Base-by-base conservation (phyloP, 2,329 filamentous ascomycete genomes). In the Corynespora cassiicola region DNA sequence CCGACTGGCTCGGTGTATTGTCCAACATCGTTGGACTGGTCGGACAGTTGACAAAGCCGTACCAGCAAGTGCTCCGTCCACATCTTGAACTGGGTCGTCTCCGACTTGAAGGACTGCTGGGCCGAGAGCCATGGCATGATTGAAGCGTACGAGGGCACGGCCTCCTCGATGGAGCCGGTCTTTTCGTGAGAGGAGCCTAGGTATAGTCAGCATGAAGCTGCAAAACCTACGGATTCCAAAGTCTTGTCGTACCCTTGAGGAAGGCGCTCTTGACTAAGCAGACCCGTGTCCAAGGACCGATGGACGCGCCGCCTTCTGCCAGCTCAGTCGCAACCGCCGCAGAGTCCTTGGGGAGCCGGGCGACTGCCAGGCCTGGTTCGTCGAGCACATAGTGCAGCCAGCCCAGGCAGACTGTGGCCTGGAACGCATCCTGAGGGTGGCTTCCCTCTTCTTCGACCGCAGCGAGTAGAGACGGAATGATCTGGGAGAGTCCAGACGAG, bases 381-480 rank as follows among this genome's bases (percentile, higher is more conserved):
- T 82, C 84, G 36, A 86, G 69, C 7, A 84, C 81, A 82, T 88
- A 95, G 61, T 95, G 84, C 56, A 96, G 76, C 87, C 90, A 95
- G 37, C 85, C 90, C 28, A 92, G 68, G 66, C 89, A 94, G 34
- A 94, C 84, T 45, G 83, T 85, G 20, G 90, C 91, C 68, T 96
- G 90, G 53, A 92, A 78, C 7, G 74, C 67, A 59, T 85, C 82
- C 57, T 82, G 75, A n/a, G 61, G 66, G 8, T 71, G 63, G 9
- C 68, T 69, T 9, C 48, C 47, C 46, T 74, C 69, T 26, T 67
- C 58, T 22, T 73, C 63, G 20, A 68, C 64, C 11, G 68, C 69
- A 19, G 66, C 62, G 30, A 68, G 57, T 31, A 76, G 52, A 7
- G 63, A 55, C 2, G 72, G 66, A n/a, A 72, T 61, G 16, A 71